phyloP scores from a whole-genome alignment of 176 grass and related monocot genomes.

The Cenchrus fungigraminus region DNA sequence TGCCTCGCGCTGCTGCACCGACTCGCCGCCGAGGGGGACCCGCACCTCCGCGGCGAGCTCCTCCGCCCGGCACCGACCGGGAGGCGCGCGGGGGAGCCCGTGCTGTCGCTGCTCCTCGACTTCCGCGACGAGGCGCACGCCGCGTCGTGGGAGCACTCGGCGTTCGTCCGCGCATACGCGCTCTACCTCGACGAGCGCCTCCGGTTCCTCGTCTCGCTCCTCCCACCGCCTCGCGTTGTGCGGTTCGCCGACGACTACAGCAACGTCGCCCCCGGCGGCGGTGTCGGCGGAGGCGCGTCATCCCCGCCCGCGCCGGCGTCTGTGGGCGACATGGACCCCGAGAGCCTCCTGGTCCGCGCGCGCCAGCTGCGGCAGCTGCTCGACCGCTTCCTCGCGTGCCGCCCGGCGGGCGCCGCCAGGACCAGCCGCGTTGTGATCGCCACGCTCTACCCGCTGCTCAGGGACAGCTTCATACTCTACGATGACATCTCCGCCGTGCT shows the following conservation, averaged over 20 bases:
- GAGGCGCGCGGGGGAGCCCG: constrained; percentile 42
- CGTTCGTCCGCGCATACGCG: constrained; percentile 78
- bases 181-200: constrained; percentile 70
- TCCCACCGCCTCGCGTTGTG: constrained; percentile 22
- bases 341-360: constrained; percentile 52
- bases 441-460: constrained; percentile 42
- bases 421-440: constrained; percentile 58
- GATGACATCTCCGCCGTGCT: constrained; percentile 56
- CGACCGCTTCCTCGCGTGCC: constrained; percentile 64
- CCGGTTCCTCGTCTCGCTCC: constrained; percentile 57
- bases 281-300: background rate
- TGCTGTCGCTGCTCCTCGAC: constrained; percentile 57
- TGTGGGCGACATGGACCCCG: constrained; percentile 57
- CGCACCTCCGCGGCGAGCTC: constrained; percentile 61
- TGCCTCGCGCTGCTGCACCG: constrained; percentile 70
- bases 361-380: constrained; percentile 64
- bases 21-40: constrained; percentile 58
- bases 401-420: constrained; percentile 59
- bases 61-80: constrained; percentile 42
- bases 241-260: constrained; percentile 34
- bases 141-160: constrained; percentile 76
- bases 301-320: background rate
- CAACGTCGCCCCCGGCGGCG: background rate
- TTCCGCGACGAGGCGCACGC: constrained; percentile 92
- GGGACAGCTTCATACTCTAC: constrained; percentile 63